phyloP scores from a whole-genome alignment of 495 filamentous ascomycete genomes.

The Tuber microsphaerosporum region DNA sequence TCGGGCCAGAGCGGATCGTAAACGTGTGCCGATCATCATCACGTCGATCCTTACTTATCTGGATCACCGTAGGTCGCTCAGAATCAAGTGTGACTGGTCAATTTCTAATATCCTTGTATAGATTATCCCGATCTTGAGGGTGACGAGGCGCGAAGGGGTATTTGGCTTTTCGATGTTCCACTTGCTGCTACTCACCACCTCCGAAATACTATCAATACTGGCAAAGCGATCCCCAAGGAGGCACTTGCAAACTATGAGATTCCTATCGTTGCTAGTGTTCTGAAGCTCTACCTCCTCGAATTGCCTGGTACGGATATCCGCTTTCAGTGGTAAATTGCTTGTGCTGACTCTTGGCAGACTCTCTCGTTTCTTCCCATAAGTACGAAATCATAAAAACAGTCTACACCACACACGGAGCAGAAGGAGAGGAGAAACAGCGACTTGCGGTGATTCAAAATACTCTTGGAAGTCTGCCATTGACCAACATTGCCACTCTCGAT shows the following conservation, averaged over 20 bases:
- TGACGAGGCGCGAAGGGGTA: conserved; percentile 82
- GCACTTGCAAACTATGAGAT: conserved; percentile 80
- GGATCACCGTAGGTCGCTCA: conserved; percentile 61
- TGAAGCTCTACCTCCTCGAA: conserved; percentile 95
- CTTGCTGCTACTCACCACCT: conserved; percentile 78
- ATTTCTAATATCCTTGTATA: conserved; percentile 37
- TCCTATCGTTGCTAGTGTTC: conserved; percentile 80
- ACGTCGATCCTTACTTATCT: conserved; percentile 89
- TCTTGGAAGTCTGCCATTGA: conserved; percentile 84
- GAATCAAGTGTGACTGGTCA: conserved; percentile 14
- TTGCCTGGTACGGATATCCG: conserved; percentile 63
- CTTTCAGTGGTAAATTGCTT: background rate
- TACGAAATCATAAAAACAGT: conserved; percentile 99
- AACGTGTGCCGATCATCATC: conserved; percentile 86
- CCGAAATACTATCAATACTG: conserved; percentile 74
- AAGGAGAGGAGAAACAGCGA: conserved; percentile 59
- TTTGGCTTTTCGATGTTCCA: conserved; percentile 91
- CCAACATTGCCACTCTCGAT: conserved; percentile 97
- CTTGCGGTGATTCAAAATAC: conserved; percentile 93
- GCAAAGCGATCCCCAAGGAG: conserved; percentile 70
- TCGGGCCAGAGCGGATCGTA: conserved; percentile 82
- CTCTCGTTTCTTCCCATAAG: conserved; percentile 92
- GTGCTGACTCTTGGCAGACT: conserved; percentile 53
- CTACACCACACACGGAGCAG: conserved; percentile 75
- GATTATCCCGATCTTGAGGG: conserved; percentile 96